A percentile compares a stretch with the other conserved stretches of the same genome.
Conservation (phyloP, 2,329 filamentous ascomycete genomes). For the Helotiales sp. region DNA sequence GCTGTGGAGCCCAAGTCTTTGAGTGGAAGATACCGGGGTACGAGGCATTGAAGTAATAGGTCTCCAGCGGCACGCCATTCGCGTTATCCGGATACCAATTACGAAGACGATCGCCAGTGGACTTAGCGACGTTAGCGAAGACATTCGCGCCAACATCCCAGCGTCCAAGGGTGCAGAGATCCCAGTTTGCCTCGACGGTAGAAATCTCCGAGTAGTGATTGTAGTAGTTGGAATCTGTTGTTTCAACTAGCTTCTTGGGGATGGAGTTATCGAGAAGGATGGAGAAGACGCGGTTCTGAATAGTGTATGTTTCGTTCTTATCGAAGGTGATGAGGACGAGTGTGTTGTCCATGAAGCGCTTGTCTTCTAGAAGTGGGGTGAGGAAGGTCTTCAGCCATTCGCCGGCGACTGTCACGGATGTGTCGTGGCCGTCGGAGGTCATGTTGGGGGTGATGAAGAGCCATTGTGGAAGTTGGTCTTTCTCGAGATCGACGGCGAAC, state of each 20-base stretch:
- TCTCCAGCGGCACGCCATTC: slow-evolving; percentile 38
- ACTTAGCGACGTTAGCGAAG: slow-evolving; percentile 62
- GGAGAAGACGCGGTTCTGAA: slow-evolving; percentile 70
- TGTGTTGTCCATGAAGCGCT: slow-evolving; percentile 76
- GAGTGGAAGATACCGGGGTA: slow-evolving; percentile 49
- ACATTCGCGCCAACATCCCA: slow-evolving; percentile 77
- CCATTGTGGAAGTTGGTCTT: slow-evolving; percentile 71
- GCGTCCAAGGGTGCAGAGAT: slow-evolving; percentile 69
- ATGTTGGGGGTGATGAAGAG: slow-evolving; percentile 63
- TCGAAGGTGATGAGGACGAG: slow-evolving; percentile 81
- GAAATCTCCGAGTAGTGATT: slow-evolving; percentile 74
- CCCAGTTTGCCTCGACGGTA: slow-evolving; percentile 72
- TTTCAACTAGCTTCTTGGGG: slow-evolving; percentile 66
- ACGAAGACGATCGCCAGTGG: slow-evolving; percentile 59
- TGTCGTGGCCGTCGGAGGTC: slow-evolving; percentile 79
- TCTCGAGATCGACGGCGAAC: slow-evolving; percentile 70
- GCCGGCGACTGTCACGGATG: slow-evolving; percentile 70
- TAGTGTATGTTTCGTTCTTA: slow-evolving; percentile 72
- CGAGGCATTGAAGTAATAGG: slow-evolving; percentile 51
- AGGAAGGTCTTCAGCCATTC: slow-evolving; percentile 72
- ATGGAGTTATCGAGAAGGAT: slow-evolving; percentile 79
- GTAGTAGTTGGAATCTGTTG: slow-evolving; percentile 72
- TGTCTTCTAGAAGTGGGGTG: slow-evolving; percentile 69
- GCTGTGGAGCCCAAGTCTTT: slow-evolving; percentile 42
- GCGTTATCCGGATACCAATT: slow-evolving; percentile 33